Conservation (phyloP, 2,329 filamentous ascomycete species). For the Hypocrella siamensis region DNA sequence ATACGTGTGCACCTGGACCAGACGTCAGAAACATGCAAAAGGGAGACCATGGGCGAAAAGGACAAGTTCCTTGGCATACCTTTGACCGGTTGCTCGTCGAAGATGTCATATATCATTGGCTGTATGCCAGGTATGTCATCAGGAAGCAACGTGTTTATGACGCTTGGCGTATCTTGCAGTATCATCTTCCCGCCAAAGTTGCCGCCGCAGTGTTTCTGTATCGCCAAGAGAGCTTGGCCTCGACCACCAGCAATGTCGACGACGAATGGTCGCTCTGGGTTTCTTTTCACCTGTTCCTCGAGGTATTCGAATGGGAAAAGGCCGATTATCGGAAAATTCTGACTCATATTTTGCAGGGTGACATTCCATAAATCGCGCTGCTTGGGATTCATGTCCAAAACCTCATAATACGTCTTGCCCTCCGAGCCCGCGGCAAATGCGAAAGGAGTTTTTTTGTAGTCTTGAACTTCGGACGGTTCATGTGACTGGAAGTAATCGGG, state of each 20-base stretch:
- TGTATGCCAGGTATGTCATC: slow-evolving; percentile 11
- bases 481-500: slow-evolving; percentile 13
- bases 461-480: slow-evolving; percentile 11
- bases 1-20: slow-evolving; percentile 11
- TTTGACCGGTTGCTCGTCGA: slow-evolving; percentile 11
- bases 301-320: slow-evolving; percentile 14
- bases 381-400: slow-evolving; percentile 10
- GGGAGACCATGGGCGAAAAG: no score
- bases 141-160: slow-evolving; percentile 11
- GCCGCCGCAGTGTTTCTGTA: slow-evolving; percentile 10
- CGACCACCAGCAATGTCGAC: slow-evolving; percentile 14
- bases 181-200: slow-evolving; percentile 12
- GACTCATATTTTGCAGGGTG: slow-evolving; percentile 11
- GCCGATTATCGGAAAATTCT: slow-evolving; percentile 14
- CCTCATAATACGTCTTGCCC: slow-evolving; percentile 17
- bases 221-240: slow-evolving; percentile 11
- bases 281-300: slow-evolving; percentile 10
- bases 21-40: no score
- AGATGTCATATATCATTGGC: slow-evolving; percentile 10
- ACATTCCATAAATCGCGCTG: slow-evolving; percentile 13
- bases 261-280: slow-evolving; percentile 12
- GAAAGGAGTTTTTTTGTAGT: slow-evolving; percentile 14
- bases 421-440: slow-evolving; percentile 12
- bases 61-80: no score
- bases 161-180: slow-evolving; percentile 15